These are phyloP conservation scores for Deakozyma indianensis DNA, from an alignment of 805 yeast species.

Conservation along the genomic window DNA sequence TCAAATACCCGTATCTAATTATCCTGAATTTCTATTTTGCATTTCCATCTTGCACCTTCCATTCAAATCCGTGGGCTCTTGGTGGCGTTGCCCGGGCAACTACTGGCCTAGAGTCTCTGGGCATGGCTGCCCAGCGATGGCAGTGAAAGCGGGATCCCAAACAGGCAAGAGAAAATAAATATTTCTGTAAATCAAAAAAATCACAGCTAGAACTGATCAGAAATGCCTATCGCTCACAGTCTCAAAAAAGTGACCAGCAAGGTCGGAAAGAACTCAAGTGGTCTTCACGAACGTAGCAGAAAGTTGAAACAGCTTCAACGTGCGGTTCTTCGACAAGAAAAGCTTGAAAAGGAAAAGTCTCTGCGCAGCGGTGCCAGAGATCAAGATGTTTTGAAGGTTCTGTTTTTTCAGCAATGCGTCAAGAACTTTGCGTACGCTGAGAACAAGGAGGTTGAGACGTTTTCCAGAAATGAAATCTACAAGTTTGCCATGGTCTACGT, in stretches of 20 bases:
- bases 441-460: conserved; percentile 23
- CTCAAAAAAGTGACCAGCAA: conserved; percentile 51
- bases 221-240: conserved; percentile 58
- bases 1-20: no score
- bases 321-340: conserved; percentile 76
- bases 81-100: no score
- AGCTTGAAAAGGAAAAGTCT: conserved; percentile 45
- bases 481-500: conserved; percentile 44
- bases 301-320: conserved; percentile 72
- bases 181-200: background rate
- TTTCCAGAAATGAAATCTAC: conserved; percentile 44
- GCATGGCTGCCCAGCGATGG: no score
- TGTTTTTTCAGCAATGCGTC: conserved; percentile 8
- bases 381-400: conserved; percentile 10
- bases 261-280: conserved; percentile 28
- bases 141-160: no score
- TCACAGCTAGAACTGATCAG: background rate
- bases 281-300: conserved; percentile 73
- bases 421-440: background rate
- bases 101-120: no score
- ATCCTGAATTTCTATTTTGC: no score
- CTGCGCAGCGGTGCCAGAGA: conserved; percentile 36
- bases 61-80: no score
- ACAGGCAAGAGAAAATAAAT: no score
- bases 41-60: no score